Conservation (phyloP, 192 early-diverging fungal species). For the Linnemannia zychae region DNA sequence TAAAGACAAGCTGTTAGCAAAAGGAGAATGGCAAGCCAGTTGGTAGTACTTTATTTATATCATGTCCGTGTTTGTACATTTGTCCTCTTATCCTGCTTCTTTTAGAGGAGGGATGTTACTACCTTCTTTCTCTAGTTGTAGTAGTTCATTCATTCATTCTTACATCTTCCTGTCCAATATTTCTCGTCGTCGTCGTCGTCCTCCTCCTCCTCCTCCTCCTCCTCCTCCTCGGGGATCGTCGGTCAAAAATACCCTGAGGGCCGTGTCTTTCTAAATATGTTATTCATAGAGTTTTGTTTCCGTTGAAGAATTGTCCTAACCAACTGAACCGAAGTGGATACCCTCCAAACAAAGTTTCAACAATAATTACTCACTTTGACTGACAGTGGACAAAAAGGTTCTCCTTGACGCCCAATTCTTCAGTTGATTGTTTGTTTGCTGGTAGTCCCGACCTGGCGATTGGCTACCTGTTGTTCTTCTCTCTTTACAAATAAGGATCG, state of each 20-base stretch:
- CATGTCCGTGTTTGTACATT: neutral
- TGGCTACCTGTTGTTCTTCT: neutral
- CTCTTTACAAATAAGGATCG: neutral
- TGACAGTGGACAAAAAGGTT: neutral
- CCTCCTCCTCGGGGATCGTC: neutral
- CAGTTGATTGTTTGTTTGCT: neutral
- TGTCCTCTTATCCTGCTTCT: neutral
- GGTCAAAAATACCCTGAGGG: neutral
- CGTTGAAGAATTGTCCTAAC: too few relatives aligned
- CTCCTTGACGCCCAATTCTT: neutral
- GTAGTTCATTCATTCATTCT: neutral
- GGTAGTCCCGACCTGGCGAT: neutral
- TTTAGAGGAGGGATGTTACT: constrained; percentile 9
- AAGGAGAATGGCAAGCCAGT: neutral
- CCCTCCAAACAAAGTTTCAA: constrained; percentile 7
- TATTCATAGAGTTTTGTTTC: constrained; percentile 15
- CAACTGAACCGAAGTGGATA: neutral
- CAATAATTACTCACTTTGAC: constrained; percentile 1
- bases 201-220: neutral
- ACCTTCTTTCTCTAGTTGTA: neutral
- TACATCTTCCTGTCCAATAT: too few relatives aligned
- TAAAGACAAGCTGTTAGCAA: neutral
- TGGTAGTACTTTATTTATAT: neutral
- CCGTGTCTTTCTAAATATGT: constrained; percentile 12
- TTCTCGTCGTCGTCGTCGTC: neutral